A percentile compares a stretch with the other conserved stretches of the same genome.
Conservation (phyloP, 345 rosid species). For the Anacardium occidentale region DNA sequence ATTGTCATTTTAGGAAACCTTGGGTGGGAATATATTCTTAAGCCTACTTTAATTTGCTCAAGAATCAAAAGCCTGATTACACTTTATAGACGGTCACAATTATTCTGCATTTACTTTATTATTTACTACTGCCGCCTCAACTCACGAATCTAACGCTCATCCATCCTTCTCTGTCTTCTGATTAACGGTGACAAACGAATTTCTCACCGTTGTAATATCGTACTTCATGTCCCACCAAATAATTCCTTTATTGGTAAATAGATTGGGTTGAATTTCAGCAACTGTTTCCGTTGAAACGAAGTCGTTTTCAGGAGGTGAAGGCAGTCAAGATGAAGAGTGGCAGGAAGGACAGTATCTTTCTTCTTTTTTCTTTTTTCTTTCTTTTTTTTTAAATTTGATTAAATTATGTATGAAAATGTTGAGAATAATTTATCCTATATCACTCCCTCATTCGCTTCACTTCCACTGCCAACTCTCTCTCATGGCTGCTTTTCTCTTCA, state of each 20-base stretch:
- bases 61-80: neutral
- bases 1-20: too few relatives aligned
- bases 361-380: too few relatives aligned
- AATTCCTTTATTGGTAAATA: neutral
- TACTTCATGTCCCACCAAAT: neutral
- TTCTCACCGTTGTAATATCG: neutral
- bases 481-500: conserved; percentile 26
- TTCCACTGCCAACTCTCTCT: neutral
- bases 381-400: too few relatives aligned
- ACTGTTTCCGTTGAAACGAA: neutral
- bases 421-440: conserved; percentile 24
- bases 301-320: conserved; percentile 14
- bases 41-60: neutral
- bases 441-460: conserved; percentile 16
- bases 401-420: too few relatives aligned
- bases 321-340: too few relatives aligned
- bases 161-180: conserved; percentile 14
- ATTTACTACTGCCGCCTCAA: neutral
- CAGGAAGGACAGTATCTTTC: too few relatives aligned
- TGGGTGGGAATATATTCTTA: neutral
- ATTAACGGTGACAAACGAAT: neutral
- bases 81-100: conserved; percentile 2
- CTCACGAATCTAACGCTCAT: conserved; percentile 24
- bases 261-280: neutral
- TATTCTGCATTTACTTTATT: neutral